phyloP scores from a whole-genome alignment of 2,329 filamentous ascomycete species.

The Trichoderma sp. region DNA sequence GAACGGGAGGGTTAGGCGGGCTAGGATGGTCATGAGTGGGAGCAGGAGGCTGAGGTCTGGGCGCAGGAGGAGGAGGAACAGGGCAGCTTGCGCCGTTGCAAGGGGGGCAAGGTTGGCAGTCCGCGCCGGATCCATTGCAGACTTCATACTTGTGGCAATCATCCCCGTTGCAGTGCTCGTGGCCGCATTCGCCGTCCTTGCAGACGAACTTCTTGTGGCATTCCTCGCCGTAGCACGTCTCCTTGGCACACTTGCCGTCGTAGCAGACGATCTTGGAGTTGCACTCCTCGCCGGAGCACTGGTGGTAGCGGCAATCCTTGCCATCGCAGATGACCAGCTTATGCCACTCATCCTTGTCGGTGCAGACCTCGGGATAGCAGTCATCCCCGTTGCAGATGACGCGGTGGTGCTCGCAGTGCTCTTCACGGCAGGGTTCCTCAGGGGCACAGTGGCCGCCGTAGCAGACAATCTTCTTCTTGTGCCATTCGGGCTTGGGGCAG shows the following conservation, averaged over 20 bases:
- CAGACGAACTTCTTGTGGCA: conserved; percentile 36
- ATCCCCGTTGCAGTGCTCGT: conserved; percentile 30
- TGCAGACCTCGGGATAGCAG: conserved; percentile 30
- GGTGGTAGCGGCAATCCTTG: conserved; percentile 29
- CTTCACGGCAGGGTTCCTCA: conserved; percentile 29
- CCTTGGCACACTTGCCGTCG: conserved; percentile 31
- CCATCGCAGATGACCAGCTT: conserved; percentile 32
- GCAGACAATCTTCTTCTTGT: conserved; percentile 36
- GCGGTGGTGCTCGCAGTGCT: conserved; percentile 30
- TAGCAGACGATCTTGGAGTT: conserved; percentile 36
- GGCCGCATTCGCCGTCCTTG: conserved; percentile 31
- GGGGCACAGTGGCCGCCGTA: conserved; percentile 34
- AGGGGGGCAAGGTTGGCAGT: conserved; percentile 27
- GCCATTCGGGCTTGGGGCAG: conserved; percentile 26
- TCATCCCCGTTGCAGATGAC: conserved; percentile 33
- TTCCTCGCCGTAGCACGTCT: conserved; percentile 30
- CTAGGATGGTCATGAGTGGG: background rate
- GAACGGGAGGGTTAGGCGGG: background rate
- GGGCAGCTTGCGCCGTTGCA: conserved; percentile 24
- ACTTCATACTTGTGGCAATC: conserved; percentile 32
- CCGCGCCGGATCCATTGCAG: conserved; percentile 25
- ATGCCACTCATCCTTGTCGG: conserved; percentile 27
- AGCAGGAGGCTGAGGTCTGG: conserved; percentile 4
- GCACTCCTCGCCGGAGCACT: conserved; percentile 27
- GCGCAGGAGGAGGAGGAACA: conserved; percentile 21